Conservation (phyloP, 176 grass and related monocot species). For the Cenchrus fungigraminus region DNA sequence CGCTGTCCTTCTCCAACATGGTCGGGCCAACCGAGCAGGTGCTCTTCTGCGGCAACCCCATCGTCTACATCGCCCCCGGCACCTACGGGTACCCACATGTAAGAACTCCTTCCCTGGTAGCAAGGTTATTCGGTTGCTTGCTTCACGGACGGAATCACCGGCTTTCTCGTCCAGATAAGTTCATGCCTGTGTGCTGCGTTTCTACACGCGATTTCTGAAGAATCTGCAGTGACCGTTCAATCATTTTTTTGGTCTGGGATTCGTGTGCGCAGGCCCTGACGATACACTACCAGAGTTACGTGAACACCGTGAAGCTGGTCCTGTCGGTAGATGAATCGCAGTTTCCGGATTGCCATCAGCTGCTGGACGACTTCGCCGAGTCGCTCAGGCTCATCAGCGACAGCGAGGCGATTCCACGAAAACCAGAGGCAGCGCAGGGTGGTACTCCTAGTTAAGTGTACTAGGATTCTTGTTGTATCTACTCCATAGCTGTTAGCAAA, state of each 20-base stretch:
- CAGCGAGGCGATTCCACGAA: slow-evolving; percentile 44
- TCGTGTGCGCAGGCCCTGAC: slow-evolving; percentile 61
- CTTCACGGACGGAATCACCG: background rate
- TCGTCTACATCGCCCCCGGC: slow-evolving; percentile 76
- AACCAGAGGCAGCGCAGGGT: background rate
- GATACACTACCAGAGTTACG: slow-evolving; percentile 80
- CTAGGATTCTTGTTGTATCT: background rate
- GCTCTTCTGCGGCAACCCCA: slow-evolving; percentile 63
- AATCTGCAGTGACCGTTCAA: background rate
- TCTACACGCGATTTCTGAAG: background rate
- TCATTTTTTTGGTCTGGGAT: slow-evolving; percentile 8
- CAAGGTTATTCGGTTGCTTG: background rate
- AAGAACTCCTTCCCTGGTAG: slow-evolving; percentile 21
- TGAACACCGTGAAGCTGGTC: slow-evolving; percentile 72
- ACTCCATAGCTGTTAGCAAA: background rate
- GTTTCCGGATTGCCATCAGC: slow-evolving; percentile 61
- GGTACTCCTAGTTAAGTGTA: background rate
- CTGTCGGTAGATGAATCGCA: slow-evolving; percentile 62
- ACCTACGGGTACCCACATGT: slow-evolving; percentile 82
- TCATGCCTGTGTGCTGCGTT: background rate
- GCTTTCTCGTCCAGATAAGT: background rate
- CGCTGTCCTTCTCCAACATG: slow-evolving; percentile 80
- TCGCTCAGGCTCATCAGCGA: slow-evolving; percentile 64
- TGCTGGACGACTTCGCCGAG: slow-evolving; percentile 71
- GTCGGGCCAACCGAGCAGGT: slow-evolving; percentile 71